Evolutionary conservation across 192 early-diverging fungal genomes (phyloP).

Genomic region (Globomyces pollinis-pini): DNA sequence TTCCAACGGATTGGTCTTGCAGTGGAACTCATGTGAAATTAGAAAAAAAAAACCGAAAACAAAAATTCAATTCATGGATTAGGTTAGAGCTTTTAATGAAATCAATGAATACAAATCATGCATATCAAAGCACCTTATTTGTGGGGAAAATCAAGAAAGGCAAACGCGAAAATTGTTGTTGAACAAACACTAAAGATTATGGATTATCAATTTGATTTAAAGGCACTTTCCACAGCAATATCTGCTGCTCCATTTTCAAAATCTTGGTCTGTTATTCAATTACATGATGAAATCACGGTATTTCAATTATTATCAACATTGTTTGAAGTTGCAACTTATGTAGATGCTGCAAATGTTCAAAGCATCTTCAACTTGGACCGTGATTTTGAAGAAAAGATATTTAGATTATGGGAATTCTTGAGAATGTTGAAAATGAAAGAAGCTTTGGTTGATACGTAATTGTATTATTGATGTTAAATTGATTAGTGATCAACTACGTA

Average conservation of each 20-base stretch:
- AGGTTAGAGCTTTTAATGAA: no score
- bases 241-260: slow-evolving; percentile 35
- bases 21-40: no score
- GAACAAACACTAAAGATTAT: no score
- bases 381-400: slow-evolving; percentile 38
- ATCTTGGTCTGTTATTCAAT: slow-evolving; percentile 38
- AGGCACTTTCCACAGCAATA: not conserved
- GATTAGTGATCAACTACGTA: not conserved
- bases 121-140: no score
- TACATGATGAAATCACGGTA: slow-evolving; percentile 46
- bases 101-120: no score
- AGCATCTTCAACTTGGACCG: slow-evolving; percentile 15
- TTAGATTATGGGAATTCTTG: slow-evolving; percentile 36
- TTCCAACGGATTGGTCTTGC: slow-evolving; percentile 3
- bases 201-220: not conserved
- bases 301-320: slow-evolving; percentile 30
- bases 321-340: slow-evolving; percentile 1
- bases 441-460: slow-evolving; percentile 3
- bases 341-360: slow-evolving; percentile 1
- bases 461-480: not conserved
- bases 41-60: no score
- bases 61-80: no score
- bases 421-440: slow-evolving; percentile 43
- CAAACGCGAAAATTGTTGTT: no score
- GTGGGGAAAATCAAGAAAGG: no score